Percentiles rank a stretch among this genome's conserved stretches.
phyloP scores from a whole-genome alignment of 495 filamentous ascomycete species.

The Podospora pseudocomata region DNA sequence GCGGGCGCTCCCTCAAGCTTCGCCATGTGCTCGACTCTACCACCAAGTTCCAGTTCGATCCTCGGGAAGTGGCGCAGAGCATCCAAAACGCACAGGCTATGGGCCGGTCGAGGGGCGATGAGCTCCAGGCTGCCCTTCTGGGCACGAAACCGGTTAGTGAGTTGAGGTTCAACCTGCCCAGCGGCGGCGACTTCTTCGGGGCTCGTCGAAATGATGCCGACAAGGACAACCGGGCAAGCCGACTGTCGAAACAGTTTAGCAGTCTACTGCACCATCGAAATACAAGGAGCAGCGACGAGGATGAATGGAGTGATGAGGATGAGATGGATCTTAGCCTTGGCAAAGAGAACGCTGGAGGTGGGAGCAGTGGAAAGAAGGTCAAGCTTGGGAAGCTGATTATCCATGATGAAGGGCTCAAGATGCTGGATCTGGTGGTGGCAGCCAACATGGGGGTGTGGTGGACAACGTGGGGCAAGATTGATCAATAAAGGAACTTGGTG shows the following conservation, averaged over 20 bases:
- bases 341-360: conserved; percentile 73
- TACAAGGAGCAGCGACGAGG: conserved; percentile 28
- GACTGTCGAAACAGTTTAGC: conserved; percentile 40
- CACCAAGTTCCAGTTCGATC: conserved; percentile 35
- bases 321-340: conserved; percentile 69
- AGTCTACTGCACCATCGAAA: conserved; percentile 27
- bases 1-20: conserved; percentile 72
- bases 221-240: conserved; percentile 19
- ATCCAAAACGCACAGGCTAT: conserved; percentile 32
- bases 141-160: conserved; percentile 66
- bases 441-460: conserved; percentile 92
- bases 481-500: conserved; percentile 5
- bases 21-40: conserved; percentile 59
- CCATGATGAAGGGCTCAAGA: conserved; percentile 86
- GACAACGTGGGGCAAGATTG: conserved; percentile 71
- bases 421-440: conserved; percentile 89
- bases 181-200: conserved; percentile 31
- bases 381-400: conserved; percentile 93
- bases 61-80: conserved; percentile 37
- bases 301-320: conserved; percentile 29
- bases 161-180: conserved; percentile 80
- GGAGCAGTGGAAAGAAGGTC: conserved; percentile 75
- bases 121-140: conserved; percentile 25
- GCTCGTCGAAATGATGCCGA: conserved; percentile 20
- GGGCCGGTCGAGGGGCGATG: conserved; percentile 29